A percentile compares a stretch with the other conserved stretches of the same genome.
Conservation (phyloP, 169 alveolate species). For the Plasmodium billcollinsi region DNA sequence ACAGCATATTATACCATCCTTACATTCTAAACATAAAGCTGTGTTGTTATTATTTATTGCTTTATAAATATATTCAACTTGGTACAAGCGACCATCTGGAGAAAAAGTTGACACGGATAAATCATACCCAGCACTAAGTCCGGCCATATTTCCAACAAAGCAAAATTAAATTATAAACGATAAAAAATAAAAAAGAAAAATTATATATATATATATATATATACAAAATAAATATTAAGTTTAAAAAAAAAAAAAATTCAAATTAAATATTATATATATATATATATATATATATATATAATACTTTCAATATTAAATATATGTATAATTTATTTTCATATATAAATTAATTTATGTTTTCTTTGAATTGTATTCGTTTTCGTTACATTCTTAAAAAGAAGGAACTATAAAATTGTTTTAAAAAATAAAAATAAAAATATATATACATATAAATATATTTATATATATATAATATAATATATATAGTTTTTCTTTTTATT, state of each 20-base stretch:
- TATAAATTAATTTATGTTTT: no score
- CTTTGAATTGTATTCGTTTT: no score
- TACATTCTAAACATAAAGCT: slow-evolving; percentile 91
- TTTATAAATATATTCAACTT: slow-evolving; percentile 96
- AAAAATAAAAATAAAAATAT: no score
- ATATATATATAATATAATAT: no score
- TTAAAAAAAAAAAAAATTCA: no score
- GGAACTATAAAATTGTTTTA: no score
- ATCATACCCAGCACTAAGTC: slow-evolving; percentile 94
- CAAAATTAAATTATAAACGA: neutral
- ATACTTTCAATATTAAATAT: no score
- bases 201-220: neutral
- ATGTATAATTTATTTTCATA: no score
- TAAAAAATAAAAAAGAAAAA: neutral
- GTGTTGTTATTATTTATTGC: slow-evolving; percentile 95
- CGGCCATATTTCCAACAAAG: slow-evolving; percentile 84
- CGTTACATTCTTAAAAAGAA: no score
- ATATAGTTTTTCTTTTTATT: no score
- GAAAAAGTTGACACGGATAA: slow-evolving; percentile 96
- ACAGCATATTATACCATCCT: slow-evolving; percentile 93
- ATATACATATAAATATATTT: no score
- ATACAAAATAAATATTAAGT: neutral
- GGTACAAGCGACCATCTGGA: slow-evolving; percentile 97
- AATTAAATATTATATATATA: neutral
- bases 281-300: neutral